phyloP scores from a whole-genome alignment of 2,329 filamentous ascomycete species.

The Zymoseptoria passerinii region DNA sequence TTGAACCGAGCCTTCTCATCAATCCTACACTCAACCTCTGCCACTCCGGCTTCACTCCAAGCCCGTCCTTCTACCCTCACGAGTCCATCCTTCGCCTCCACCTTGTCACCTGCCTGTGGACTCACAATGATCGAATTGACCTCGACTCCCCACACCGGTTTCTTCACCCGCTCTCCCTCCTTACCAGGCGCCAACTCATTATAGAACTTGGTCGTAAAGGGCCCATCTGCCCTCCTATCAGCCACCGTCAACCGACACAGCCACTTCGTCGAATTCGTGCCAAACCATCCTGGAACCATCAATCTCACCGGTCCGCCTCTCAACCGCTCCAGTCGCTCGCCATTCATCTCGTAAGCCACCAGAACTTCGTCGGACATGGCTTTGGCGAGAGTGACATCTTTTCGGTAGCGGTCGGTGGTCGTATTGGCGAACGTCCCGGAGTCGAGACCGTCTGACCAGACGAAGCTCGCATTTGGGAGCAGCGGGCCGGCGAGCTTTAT shows the following conservation, averaged over 20 bases:
- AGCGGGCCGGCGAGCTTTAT: conserved; percentile 17
- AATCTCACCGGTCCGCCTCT: conserved; percentile 27
- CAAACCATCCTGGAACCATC: conserved; percentile 29
- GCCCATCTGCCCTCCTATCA: conserved; percentile 15
- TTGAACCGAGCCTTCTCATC: conserved; percentile 11
- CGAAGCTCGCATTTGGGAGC: conserved; percentile 9
- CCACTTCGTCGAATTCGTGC: conserved; percentile 30
- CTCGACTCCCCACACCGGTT: conserved; percentile 25
- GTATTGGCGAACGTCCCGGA: conserved; percentile 21
- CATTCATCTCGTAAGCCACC: conserved; percentile 26
- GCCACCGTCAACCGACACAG: conserved; percentile 21
- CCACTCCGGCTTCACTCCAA: conserved; percentile 21
- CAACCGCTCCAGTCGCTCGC: conserved; percentile 14
- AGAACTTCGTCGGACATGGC: conserved; percentile 22
- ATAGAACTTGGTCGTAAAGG: conserved; percentile 26
- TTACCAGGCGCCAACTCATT: conserved; percentile 17
- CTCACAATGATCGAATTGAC: conserved; percentile 25
- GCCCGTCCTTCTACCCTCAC: conserved; percentile 22
- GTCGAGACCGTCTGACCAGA: conserved; percentile 29
- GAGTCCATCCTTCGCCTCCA: neutral
- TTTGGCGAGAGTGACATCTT: conserved; percentile 26
- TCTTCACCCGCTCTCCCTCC: conserved; percentile 6
- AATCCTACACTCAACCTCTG: conserved; percentile 17
- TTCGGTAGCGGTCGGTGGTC: conserved; percentile 26
- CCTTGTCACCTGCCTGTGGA: conserved; percentile 12